Conservation (phyloP, 2,329 filamentous ascomycete genomes). For the Sphaerulina populicola region DNA sequence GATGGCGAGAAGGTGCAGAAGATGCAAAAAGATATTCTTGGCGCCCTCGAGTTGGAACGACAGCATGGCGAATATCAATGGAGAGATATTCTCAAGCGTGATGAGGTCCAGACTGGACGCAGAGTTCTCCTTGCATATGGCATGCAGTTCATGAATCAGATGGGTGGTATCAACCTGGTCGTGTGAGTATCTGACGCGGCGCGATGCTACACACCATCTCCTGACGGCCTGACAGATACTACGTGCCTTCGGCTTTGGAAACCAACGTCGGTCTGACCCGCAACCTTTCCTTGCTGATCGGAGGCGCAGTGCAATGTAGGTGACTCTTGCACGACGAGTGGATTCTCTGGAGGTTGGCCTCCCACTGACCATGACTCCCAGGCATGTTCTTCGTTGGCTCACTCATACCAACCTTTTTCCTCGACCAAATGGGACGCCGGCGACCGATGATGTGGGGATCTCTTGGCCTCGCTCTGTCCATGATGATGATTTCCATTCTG, state of each 20-base stretch:
- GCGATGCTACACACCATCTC: not conserved
- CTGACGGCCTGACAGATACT: slow-evolving; percentile 27
- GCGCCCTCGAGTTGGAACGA: slow-evolving; percentile 33
- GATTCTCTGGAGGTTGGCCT: no score
- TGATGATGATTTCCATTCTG: slow-evolving; percentile 36
- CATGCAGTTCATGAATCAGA: slow-evolving; percentile 27
- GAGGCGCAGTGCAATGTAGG: slow-evolving; percentile 39
- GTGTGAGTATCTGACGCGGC: slow-evolving; percentile 23
- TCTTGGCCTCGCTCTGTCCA: slow-evolving; percentile 31
- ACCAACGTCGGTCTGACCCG: slow-evolving; percentile 40
- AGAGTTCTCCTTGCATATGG: slow-evolving; percentile 32
- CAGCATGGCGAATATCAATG: slow-evolving; percentile 36
- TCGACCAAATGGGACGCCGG: slow-evolving; percentile 36
- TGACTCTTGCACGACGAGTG: slow-evolving; percentile 28
- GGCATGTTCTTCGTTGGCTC: slow-evolving; percentile 38
- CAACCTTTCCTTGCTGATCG: slow-evolving; percentile 42
- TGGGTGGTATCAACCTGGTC: slow-evolving; percentile 34
- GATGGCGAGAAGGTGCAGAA: slow-evolving; percentile 26
- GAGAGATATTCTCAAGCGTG: slow-evolving; percentile 35
- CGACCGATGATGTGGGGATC: slow-evolving; percentile 33
- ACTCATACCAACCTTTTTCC: slow-evolving; percentile 41
- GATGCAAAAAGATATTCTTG: slow-evolving; percentile 33
- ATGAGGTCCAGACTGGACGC: slow-evolving; percentile 36
- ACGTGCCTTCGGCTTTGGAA: slow-evolving; percentile 40
- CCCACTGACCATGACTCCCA: not conserved